These are phyloP conservation scores for Sporormia fimetaria DNA, from an alignment of 495 filamentous ascomycete genomes.

Conservation along the genomic window DNA sequence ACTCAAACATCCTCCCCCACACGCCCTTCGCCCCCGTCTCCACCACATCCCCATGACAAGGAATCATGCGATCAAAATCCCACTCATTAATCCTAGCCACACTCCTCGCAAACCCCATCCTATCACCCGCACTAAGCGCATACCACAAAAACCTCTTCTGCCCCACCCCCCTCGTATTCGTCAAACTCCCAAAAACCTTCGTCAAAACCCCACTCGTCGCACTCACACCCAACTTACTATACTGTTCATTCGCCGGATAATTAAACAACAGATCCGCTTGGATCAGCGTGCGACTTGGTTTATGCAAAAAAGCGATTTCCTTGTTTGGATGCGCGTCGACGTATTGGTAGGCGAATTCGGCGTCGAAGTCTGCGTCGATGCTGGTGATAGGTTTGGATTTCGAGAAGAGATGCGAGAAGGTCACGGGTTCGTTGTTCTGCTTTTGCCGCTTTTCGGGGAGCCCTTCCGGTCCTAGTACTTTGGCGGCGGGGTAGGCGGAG, in stretches of 20 bases:
- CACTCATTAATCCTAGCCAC: slow-evolving; percentile 58
- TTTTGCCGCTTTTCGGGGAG: slow-evolving; percentile 72
- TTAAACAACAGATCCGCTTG: slow-evolving; percentile 91
- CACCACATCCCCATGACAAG: slow-evolving; percentile 89
- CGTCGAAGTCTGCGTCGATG: slow-evolving; percentile 68
- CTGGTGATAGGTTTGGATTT: slow-evolving; percentile 39
- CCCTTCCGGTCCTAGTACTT: slow-evolving; percentile 74
- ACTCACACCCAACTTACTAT: slow-evolving; percentile 48
- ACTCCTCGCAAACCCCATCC: slow-evolving; percentile 56
- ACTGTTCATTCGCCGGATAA: slow-evolving; percentile 78
- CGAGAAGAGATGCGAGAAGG: slow-evolving; percentile 59
- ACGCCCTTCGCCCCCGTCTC: slow-evolving; percentile 63
- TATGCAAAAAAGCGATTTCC: slow-evolving; percentile 78
- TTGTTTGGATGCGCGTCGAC: slow-evolving; percentile 69
- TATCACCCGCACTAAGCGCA: slow-evolving; percentile 48
- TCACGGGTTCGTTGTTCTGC: slow-evolving; percentile 51
- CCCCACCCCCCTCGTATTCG: slow-evolving; percentile 53
- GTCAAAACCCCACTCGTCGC: slow-evolving; percentile 49
- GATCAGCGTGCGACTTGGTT: slow-evolving; percentile 71
- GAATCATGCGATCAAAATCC: slow-evolving; percentile 81
- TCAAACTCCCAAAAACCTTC: slow-evolving; percentile 47
- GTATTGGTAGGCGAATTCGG: slow-evolving; percentile 78
- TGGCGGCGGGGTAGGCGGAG: slow-evolving; percentile 60
- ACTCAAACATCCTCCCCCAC: slow-evolving; percentile 73
- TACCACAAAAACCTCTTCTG: slow-evolving; percentile 83